Percentiles rank a stretch among this genome's conserved stretches.
phyloP scores from a whole-genome alignment of 306 rosid genomes.

The Crotalaria pallida region DNA sequence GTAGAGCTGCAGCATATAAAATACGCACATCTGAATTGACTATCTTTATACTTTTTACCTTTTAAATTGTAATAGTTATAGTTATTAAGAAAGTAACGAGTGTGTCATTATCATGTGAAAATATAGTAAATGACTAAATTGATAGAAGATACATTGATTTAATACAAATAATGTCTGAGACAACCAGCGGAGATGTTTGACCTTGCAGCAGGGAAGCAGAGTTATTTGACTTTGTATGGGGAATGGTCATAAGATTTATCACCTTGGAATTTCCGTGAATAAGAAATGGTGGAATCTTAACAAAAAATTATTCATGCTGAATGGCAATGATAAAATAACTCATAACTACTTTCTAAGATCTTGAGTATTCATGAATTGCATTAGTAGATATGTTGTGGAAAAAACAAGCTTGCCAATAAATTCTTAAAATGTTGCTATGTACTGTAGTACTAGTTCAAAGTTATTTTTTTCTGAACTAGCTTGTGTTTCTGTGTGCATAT shows the following conservation, averaged over 20 bases:
- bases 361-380: neutral
- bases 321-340: neutral
- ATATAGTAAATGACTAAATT: no score
- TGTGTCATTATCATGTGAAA: no score
- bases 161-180: neutral
- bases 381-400: neutral
- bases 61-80: no score
- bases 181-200: constrained; percentile 11
- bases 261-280: neutral
- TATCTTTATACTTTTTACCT: no score
- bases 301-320: neutral
- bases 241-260: neutral
- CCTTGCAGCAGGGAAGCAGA: neutral
- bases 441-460: no score
- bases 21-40: no score
- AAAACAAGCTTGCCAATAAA: neutral
- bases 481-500: neutral
- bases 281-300: neutral
- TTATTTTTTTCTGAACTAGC: neutral
- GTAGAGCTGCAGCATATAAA: no score
- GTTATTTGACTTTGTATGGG: neutral
- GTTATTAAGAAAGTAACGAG: no score
- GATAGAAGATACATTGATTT: no score
- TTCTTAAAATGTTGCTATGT: neutral
- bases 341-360: neutral